A percentile compares a stretch with the other conserved stretches of the same genome.
phyloP scores from a whole-genome alignment of 176 grass and related monocot genomes.

The Aegilops tauschii region DNA sequence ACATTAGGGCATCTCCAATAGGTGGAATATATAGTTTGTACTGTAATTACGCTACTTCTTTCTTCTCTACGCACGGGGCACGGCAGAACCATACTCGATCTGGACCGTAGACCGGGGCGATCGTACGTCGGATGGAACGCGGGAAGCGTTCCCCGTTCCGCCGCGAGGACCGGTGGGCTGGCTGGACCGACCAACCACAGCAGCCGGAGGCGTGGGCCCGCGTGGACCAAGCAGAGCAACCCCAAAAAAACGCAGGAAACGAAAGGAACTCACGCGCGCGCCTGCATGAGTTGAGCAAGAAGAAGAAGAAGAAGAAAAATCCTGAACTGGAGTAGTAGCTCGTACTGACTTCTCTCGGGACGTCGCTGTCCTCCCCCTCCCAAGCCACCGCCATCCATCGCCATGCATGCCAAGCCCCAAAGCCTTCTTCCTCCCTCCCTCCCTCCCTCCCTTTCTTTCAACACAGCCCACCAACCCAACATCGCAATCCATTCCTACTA shows the following conservation, averaged over 20 bases:
- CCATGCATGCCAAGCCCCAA: constrained; percentile 24
- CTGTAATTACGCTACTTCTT: too few species aligned
- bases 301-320: neutral
- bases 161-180: neutral
- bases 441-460: neutral
- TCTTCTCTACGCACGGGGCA: too few species aligned
- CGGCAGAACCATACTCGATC: neutral
- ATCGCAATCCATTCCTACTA: neutral
- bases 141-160: neutral
- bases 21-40: too few species aligned
- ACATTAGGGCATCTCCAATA: too few species aligned
- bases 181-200: neutral
- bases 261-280: neutral
- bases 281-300: too few species aligned
- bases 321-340: neutral
- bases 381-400: constrained; percentile 35
- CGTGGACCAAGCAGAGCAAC: neutral
- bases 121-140: neutral
- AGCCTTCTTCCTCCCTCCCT: neutral
- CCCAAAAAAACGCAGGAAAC: neutral
- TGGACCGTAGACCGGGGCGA: neutral
- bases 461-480: constrained; percentile 30
- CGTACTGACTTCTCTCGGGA: neutral
- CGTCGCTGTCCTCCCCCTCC: constrained; percentile 32
- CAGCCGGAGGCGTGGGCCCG: neutral